These are phyloP conservation scores for Dioscorea dumetorum DNA, from an alignment of 106 monocot genomes.

Conservation along the genomic window DNA sequence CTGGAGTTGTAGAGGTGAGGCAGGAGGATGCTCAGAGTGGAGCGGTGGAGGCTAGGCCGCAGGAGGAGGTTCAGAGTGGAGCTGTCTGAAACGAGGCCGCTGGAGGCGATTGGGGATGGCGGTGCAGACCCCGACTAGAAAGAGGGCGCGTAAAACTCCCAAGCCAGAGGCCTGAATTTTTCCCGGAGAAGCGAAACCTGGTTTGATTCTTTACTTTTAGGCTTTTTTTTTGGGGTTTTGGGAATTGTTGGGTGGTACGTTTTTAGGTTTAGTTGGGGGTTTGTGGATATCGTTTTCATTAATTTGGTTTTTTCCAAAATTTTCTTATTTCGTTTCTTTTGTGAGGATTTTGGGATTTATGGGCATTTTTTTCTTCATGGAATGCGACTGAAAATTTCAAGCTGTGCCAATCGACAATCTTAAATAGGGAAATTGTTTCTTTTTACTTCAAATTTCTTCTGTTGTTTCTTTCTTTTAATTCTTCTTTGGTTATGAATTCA, in stretches of 20 bases:
- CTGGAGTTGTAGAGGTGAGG: neutral
- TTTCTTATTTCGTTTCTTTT: neutral
- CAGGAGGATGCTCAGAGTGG: neutral
- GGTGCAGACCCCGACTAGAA: neutral
- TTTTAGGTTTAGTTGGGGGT: too few relatives aligned
- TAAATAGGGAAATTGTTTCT: too few relatives aligned
- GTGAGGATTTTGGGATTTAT: neutral
- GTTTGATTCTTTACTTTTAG: conserved; percentile 11
- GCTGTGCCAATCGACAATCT: too few relatives aligned
- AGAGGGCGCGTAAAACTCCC: conserved; percentile 13
- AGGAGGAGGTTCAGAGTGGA: conserved; percentile 15
- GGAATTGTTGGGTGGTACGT: neutral
- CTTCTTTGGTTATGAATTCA: neutral
- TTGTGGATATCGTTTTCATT: neutral
- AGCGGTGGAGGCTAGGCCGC: conserved; percentile 5
- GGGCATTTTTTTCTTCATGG: too few relatives aligned
- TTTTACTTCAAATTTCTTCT: neutral
- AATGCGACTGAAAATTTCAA: too few relatives aligned
- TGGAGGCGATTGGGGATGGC: too few relatives aligned
- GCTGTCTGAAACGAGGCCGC: neutral
- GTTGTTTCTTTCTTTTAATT: neutral
- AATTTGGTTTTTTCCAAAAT: neutral
- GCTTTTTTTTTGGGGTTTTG: neutral
- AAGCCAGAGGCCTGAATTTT: conserved; percentile 34
- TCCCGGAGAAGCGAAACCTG: conserved; percentile 62